A percentile compares a stretch with the other conserved stretches of the same genome.
phyloP scores from a whole-genome alignment of 1,139 yeast genomes.

The Suhomyces chickasaworum region DNA sequence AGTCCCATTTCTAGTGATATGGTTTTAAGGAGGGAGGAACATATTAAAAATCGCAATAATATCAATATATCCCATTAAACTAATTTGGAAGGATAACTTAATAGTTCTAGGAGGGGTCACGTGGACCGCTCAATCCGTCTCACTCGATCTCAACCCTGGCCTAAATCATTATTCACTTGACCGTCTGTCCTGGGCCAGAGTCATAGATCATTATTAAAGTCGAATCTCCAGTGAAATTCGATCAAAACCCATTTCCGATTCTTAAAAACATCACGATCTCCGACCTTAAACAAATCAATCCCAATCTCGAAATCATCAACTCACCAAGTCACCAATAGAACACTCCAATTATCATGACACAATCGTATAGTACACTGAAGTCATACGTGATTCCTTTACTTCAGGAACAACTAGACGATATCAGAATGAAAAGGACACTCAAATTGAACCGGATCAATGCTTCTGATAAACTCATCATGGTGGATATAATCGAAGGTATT shows the following conservation, averaged over 20 bases:
- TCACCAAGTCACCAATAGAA: neutral
- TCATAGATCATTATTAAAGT: neutral
- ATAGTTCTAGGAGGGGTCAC: too few relatives aligned
- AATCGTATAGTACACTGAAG: conserved; percentile 8
- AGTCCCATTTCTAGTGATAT: too few relatives aligned
- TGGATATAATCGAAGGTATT: conserved; percentile 20
- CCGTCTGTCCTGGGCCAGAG: neutral
- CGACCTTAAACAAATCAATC: neutral
- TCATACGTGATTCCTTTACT: conserved; percentile 16
- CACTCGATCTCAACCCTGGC: conserved; percentile 1
- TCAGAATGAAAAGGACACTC: conserved; percentile 19
- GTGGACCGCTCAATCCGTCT: neutral
- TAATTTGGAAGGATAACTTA: too few relatives aligned
- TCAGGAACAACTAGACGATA: conserved; percentile 21
- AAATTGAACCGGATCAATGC: conserved; percentile 17
- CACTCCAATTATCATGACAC: conserved; percentile 4
- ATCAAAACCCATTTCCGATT: too few relatives aligned
- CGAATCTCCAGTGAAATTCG: neutral
- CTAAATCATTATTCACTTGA: conserved; percentile 1
- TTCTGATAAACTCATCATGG: conserved; percentile 6
- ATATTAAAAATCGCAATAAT: too few relatives aligned
- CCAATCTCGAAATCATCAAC: neutral
- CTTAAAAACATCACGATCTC: neutral
- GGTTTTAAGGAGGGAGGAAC: too few relatives aligned
- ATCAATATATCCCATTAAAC: too few relatives aligned